Evolutionary conservation across 2,329 filamentous ascomycete species (phyloP).

Genomic region (Lasiodiplodia theobromae): DNA sequence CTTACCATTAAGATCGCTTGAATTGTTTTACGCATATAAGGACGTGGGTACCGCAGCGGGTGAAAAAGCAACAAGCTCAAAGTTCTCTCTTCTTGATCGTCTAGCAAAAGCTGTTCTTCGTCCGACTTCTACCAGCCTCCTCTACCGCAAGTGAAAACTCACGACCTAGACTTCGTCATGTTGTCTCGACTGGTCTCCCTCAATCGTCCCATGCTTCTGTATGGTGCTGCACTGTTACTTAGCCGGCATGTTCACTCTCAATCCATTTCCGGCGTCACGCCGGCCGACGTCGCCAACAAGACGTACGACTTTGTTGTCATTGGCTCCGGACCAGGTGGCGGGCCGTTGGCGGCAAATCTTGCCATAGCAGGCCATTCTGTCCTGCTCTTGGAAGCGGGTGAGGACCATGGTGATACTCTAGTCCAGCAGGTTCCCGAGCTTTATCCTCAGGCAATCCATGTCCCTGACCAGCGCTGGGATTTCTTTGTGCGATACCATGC

Average conservation of each 20-base stretch:
- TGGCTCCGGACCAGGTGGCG: slow-evolving; percentile 66
- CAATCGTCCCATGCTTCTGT: neutral
- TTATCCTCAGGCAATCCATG: neutral
- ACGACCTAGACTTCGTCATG: neutral
- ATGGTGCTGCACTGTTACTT: neutral
- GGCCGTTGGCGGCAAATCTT: slow-evolving; percentile 64
- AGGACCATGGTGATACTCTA: slow-evolving; percentile 58
- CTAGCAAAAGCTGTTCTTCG: neutral
- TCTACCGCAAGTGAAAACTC: neutral
- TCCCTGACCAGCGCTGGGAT: slow-evolving; percentile 62
- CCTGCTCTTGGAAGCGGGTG: slow-evolving; percentile 67
- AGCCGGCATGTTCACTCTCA: neutral
- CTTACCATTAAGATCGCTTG: neutral
- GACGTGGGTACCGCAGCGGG: neutral
- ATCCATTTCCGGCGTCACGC: neutral
- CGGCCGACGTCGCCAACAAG: neutral
- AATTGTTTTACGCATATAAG: neutral
- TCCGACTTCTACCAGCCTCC: neutral
- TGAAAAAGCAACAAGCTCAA: neutral
- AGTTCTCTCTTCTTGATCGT: neutral
- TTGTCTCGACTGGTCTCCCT: neutral
- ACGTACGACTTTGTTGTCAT: slow-evolving; percentile 69
- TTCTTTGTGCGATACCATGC: slow-evolving; percentile 69
- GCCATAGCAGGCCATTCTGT: slow-evolving; percentile 65
- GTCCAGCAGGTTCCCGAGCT: neutral